These are phyloP conservation scores for Phytopythium kandeliae DNA, from an alignment of 352 stramenopile genomes.

Conservation along the genomic window DNA sequence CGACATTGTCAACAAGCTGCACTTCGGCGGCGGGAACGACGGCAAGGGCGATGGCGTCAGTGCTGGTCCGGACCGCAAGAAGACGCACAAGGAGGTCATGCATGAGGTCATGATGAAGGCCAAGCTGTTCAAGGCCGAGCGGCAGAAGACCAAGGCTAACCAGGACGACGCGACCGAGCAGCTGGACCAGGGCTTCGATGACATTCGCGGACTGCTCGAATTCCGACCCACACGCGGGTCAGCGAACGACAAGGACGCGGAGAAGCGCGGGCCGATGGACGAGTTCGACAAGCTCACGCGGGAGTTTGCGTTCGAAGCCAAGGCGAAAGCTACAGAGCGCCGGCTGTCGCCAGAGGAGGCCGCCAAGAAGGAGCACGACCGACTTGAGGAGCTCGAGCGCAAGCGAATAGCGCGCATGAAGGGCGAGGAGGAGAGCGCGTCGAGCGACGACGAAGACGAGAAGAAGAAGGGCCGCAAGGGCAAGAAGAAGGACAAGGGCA, in stretches of 20 bases:
- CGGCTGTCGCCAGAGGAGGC: slow-evolving; percentile 94
- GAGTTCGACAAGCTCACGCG: slow-evolving; percentile 82
- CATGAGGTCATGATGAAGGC: slow-evolving; percentile 90
- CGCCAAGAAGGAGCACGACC: slow-evolving; percentile 90
- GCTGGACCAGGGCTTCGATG: slow-evolving; percentile 68
- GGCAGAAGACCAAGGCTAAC: slow-evolving; percentile 79
- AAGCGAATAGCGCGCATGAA: slow-evolving; percentile 94
- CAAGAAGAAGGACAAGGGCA: slow-evolving; percentile 38
- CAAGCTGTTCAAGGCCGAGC: slow-evolving; percentile 87
- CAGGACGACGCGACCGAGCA: slow-evolving; percentile 77
- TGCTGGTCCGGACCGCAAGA: slow-evolving; percentile 32
- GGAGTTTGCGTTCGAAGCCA: slow-evolving; percentile 88
- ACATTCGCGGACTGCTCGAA: slow-evolving; percentile 57
- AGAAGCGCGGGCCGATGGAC: slow-evolving; percentile 65
- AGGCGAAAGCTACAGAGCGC: slow-evolving; percentile 91
- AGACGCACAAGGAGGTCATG: slow-evolving; percentile 88
- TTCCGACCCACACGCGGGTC: slow-evolving; percentile 75
- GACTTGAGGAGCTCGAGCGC: slow-evolving; percentile 89
- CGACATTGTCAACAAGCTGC: slow-evolving; percentile 80
- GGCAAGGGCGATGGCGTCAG: slow-evolving; percentile 13
- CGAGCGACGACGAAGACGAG: slow-evolving; percentile 73
- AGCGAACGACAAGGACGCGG: slow-evolving; percentile 46
- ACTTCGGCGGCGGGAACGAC: slow-evolving; percentile 69
- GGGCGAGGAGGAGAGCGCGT: slow-evolving; percentile 78
- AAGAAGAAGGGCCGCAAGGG: slow-evolving; percentile 62